Evolutionary conservation across 768 basidiomycete genomes (phyloP).

Genomic region (Calocera cornea): DNA sequence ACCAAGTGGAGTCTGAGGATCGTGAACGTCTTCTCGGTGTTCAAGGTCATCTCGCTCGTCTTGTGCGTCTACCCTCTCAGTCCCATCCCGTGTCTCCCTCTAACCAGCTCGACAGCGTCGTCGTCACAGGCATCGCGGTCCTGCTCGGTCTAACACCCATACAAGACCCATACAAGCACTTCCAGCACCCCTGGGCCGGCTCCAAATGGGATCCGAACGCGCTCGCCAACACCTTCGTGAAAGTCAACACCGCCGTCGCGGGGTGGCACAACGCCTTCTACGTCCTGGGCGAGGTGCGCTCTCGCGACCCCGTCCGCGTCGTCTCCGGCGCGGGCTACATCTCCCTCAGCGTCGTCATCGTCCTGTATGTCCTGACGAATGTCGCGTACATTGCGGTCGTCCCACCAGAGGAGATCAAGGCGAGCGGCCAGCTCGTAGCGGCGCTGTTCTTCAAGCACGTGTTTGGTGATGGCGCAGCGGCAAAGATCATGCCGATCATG

Average conservation of each 20-base stretch:
- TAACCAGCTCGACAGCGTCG: conserved; percentile 3
- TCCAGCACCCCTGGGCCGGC: conserved; percentile 21
- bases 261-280: conserved; percentile 69
- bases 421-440: conserved; percentile 52
- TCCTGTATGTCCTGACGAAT: conserved; percentile 51
- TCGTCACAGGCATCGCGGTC: conserved; percentile 13
- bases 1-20: conserved; percentile 22
- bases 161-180: conserved; percentile 23
- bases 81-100: not conserved
- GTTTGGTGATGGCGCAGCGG: conserved; percentile 50
- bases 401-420: conserved; percentile 51
- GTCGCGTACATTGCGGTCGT: conserved; percentile 65
- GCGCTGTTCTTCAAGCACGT: conserved; percentile 64
- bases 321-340: conserved; percentile 57
- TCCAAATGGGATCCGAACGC: conserved; percentile 18
- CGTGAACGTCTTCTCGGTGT: conserved; percentile 17
- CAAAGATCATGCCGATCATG: conserved; percentile 40
- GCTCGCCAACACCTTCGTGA: conserved; percentile 19
- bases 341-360: conserved; percentile 45
- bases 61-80: conserved; percentile 12
- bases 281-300: conserved; percentile 50
- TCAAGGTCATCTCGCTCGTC: conserved; percentile 19
- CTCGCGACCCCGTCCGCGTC: conserved; percentile 47
- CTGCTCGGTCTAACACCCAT: conserved; percentile 19
- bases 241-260: conserved; percentile 29